Base-by-base conservation (phyloP, 441 rosid species). In the Eruca vesicaria region DNA sequence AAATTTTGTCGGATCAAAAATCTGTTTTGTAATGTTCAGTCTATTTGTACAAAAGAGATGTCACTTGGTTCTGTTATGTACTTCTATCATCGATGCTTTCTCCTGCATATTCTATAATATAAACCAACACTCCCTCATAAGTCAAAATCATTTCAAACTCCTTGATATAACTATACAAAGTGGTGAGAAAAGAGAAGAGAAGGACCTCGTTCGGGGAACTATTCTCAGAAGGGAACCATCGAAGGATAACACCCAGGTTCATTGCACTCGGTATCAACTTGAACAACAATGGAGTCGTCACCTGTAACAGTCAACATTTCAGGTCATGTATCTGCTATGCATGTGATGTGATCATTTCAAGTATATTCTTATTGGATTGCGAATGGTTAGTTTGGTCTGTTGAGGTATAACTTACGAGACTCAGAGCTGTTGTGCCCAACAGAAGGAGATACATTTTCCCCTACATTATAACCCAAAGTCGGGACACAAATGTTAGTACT, bases 371-470 rank as follows among this genome's bases (percentile, higher is more conserved):
- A 26, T 45, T 29, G 23, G 5, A 18, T 20, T 57, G 45, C 18
- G 2, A 66, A 58, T n/a, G 23, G 36, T 23, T 48, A 48, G 59
- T 69, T 50, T 63, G 43, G 5, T 29, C 20, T 32, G 62, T 57
- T n/a, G 38, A 68, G 71, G 68, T 79, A 50, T 18, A 69, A 79
- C 86, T 69, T 80, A 94, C 98, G 79, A 94, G 88, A 82, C 98
- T 94, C 64, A 92, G 83, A 69, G 99, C 99, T 63, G 98, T 95
- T 43, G 98, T 95, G 75, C 99, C 99, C 66, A 95, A 87, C 68
- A 94, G 97, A 77, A 94, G 99, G 63, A 95, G 94, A 78, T 95
- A 95, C 97, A 95, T 93, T 88, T 95, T 95, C 74, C 98, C 98
- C 99, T 95, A 80, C 80, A 85, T 59, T 32, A 55, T 61, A 35